Evolutionary conservation across 2,329 filamentous ascomycete species (phyloP), one percentile per base, ranked within the genome.

Genomic region (Venturiaceae sp.): DNA sequence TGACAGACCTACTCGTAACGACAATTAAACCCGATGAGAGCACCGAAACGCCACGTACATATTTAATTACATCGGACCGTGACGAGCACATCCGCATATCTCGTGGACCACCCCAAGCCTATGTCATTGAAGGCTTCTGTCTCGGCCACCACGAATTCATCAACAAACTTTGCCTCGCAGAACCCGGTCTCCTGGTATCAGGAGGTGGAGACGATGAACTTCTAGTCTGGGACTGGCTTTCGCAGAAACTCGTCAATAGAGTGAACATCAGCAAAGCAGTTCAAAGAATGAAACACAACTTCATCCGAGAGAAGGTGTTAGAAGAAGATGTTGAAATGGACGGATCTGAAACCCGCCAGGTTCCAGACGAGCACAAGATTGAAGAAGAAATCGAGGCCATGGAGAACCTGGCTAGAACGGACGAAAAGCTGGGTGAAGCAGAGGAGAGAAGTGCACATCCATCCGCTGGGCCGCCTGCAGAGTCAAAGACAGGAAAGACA

Each of bases 51-150:
- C 63, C 68, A n/a, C 77, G 79, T 57, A 75, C 70, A 55, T 87
- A 86, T 65, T 81, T 89, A 53, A 72, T 89, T 52, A 87, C 85
- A 13, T 79, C 82, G 19, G 86, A 89, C 69, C 78, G 85, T 61
- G 85, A 89, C 67, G 84, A 90, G 72, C 94, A 99, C 72, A 92
- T 99, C 66, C 87, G 94, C 37, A 79, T 96, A 21, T 95, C 90
- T 53, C 82, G 90, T 60, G 90, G 86, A 39, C 79, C 85, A 61
- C 88, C 90, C 1, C 92, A 97, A 70, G 80, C 90, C 0, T 87
- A 96, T 70, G 79, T 97, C 61, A 95, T 96, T 63, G 91, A 97
- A 71, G 80, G 80, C 0, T 97, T 88, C 72, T 97, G 92, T 68
- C 80, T 96, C 2, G 92, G 91, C 3, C 94, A 99, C 72, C 84